Evolutionary conservation across 2,329 filamentous ascomycete species (phyloP).

Genomic region (Tricladium varicosporioides): DNA sequence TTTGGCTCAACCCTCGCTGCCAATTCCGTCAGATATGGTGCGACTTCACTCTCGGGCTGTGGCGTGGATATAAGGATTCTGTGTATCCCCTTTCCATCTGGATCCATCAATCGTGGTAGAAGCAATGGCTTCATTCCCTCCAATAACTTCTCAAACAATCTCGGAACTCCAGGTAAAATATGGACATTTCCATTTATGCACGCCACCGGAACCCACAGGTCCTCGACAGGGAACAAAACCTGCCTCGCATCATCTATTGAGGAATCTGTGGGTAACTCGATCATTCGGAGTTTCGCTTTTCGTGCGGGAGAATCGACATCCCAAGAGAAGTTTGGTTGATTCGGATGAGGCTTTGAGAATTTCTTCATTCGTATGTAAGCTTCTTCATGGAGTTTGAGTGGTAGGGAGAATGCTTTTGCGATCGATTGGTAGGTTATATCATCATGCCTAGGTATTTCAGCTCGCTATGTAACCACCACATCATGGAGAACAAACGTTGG

Average conservation of each 20-base stretch:
- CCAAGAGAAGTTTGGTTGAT: slow-evolving; percentile 78
- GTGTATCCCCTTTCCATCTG: slow-evolving; percentile 75
- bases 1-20: slow-evolving; percentile 69
- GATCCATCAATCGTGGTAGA: slow-evolving; percentile 69
- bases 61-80: slow-evolving; percentile 85
- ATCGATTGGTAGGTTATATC: slow-evolving; percentile 97
- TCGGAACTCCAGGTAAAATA: slow-evolving; percentile 86
- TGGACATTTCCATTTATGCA: slow-evolving; percentile 93
- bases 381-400: slow-evolving; percentile 72
- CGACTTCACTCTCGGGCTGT: slow-evolving; percentile 80
- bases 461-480: background rate
- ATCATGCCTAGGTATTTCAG: slow-evolving; percentile 65
- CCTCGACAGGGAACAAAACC: slow-evolving; percentile 73
- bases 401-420: slow-evolving; percentile 80
- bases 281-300: slow-evolving; percentile 86
- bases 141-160: slow-evolving; percentile 75
- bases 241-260: slow-evolving; percentile 64
- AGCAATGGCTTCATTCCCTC: slow-evolving; percentile 72
- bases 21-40: slow-evolving; percentile 77
- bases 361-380: slow-evolving; percentile 81
- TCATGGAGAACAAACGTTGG: slow-evolving; percentile 67
- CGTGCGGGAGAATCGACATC: slow-evolving; percentile 75
- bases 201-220: slow-evolving; percentile 86
- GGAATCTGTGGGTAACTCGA: slow-evolving; percentile 76
- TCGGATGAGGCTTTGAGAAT: slow-evolving; percentile 70